phyloP scores from a whole-genome alignment of 2,329 filamentous ascomycete species.

The Clathrospora elynae region DNA sequence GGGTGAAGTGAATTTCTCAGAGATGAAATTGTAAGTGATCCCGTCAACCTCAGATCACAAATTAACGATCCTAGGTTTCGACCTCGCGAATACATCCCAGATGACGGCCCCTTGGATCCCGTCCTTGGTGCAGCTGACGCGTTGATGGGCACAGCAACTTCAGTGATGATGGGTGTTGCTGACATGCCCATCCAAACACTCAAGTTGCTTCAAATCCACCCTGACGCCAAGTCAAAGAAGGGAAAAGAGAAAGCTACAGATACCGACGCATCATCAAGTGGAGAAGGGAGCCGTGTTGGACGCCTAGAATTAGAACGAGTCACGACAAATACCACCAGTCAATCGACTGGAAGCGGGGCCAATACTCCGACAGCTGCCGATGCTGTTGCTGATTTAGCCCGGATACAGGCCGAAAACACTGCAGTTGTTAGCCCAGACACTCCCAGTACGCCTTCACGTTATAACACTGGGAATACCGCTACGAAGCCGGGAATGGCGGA shows the following conservation, averaged over 20 bases:
- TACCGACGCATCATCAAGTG: conserved; percentile 17
- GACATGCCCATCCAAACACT: conserved; percentile 67
- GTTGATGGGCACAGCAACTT: conserved; percentile 79
- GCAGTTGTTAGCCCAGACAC: conserved; percentile 16
- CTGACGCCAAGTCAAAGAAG: conserved; percentile 40
- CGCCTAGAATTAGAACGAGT: conserved; percentile 18
- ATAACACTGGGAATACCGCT: too few species aligned
- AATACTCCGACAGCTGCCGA: conserved; percentile 26
- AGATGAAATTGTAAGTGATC: conserved; percentile 46
- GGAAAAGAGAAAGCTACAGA: conserved; percentile 30
- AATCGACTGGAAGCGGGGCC: conserved; percentile 25
- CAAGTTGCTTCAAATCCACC: conserved; percentile 54
- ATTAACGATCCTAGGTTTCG: conserved; percentile 38
- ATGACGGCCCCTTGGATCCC: conserved; percentile 49
- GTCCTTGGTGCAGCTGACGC: conserved; percentile 67
- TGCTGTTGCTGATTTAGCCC: conserved; percentile 12
- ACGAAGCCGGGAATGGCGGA: conserved; percentile 20
- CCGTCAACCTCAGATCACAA: neutral
- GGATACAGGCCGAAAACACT: conserved; percentile 15
- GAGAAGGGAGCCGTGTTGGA: conserved; percentile 22
- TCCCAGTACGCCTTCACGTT: conserved; percentile 30
- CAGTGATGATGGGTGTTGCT: conserved; percentile 79
- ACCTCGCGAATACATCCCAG: conserved; percentile 47
- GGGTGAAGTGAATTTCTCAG: conserved; percentile 43
- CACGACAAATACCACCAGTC: conserved; percentile 18